Evolutionary conservation across 1,284 basidiomycete species (phyloP).

Genomic region (Pulchroboletus neoregius): DNA sequence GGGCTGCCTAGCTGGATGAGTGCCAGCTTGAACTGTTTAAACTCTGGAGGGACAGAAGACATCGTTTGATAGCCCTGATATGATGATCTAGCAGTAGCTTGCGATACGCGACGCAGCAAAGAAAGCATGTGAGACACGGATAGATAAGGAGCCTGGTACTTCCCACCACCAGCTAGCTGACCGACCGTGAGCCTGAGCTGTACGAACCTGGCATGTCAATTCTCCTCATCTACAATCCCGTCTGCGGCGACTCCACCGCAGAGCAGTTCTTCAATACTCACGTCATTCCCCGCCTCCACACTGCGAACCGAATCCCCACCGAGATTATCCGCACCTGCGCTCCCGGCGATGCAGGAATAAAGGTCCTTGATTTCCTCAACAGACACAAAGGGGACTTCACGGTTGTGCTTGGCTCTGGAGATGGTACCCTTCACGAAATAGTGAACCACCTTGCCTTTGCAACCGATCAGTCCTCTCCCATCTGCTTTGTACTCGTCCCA

Average conservation of each 20-base stretch:
- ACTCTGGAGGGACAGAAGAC: conserved; percentile 35
- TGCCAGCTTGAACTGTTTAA: conserved; percentile 79
- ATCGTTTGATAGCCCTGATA: conserved; percentile 18
- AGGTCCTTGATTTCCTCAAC: conserved; percentile 44
- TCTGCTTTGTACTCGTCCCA: conserved; percentile 60
- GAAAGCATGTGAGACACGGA: conserved; percentile 14
- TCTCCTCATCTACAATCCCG: conserved; percentile 52
- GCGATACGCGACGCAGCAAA: conserved; percentile 13
- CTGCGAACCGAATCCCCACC: conserved; percentile 37
- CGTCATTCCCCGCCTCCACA: conserved; percentile 61
- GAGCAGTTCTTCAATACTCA: conserved; percentile 50
- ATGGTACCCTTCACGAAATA: conserved; percentile 89
- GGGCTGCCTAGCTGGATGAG: conserved; percentile 81
- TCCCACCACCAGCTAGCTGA: too few relatives aligned
- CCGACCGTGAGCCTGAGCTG: conserved; percentile 7
- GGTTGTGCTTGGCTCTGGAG: conserved; percentile 75
- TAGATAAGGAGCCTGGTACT: neutral
- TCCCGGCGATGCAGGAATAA: conserved; percentile 55
- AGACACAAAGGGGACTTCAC: conserved; percentile 34
- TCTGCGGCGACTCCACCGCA: conserved; percentile 41
- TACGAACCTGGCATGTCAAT: conserved; percentile 17
- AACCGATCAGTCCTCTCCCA: conserved; percentile 24
- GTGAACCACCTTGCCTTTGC: conserved; percentile 54
- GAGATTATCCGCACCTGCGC: conserved; percentile 49
- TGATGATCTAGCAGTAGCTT: conserved; percentile 3